A percentile compares a stretch with the other conserved stretches of the same genome.
Conservation (phyloP, 345 rosid species). For the Acer campestre region DNA sequence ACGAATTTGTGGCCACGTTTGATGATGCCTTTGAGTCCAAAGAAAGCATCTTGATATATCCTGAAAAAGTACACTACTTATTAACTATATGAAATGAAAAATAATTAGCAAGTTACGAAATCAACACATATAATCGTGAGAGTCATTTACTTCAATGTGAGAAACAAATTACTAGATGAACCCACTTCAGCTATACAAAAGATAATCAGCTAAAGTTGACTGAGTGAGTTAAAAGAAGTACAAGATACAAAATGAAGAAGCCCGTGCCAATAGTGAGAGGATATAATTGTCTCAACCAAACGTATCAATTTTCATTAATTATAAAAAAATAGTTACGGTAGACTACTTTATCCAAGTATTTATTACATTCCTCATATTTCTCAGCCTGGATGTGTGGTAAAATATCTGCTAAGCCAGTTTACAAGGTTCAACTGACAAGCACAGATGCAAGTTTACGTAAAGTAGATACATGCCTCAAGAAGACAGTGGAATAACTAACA, state of each 20-base stretch:
- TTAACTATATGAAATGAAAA: constrained; percentile 9
- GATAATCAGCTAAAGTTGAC: background rate
- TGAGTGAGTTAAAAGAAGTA: background rate
- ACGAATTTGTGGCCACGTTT: constrained; percentile 87
- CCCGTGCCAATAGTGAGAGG: too few relatives aligned
- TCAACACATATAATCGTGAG: background rate
- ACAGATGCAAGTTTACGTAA: background rate
- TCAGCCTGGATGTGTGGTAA: background rate
- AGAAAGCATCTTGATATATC: constrained; percentile 96
- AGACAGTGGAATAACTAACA: background rate
- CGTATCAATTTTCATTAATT: background rate
- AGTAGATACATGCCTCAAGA: background rate
- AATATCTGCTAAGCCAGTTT: background rate
- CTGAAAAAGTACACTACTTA: constrained; percentile 37
- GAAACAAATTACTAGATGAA: constrained; percentile 11
- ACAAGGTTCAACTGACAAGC: background rate
- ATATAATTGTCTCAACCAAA: background rate
- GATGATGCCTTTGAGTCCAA: constrained; percentile 96
- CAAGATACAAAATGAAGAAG: background rate
- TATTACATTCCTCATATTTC: background rate
- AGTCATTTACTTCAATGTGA: background rate
- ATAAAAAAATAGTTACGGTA: background rate
- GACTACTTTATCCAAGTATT: background rate
- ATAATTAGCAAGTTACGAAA: constrained; percentile 4
- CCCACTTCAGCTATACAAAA: constrained; percentile 11